phyloP scores from a whole-genome alignment of 2,329 filamentous ascomycete species.

The Cladosporium sp. region DNA sequence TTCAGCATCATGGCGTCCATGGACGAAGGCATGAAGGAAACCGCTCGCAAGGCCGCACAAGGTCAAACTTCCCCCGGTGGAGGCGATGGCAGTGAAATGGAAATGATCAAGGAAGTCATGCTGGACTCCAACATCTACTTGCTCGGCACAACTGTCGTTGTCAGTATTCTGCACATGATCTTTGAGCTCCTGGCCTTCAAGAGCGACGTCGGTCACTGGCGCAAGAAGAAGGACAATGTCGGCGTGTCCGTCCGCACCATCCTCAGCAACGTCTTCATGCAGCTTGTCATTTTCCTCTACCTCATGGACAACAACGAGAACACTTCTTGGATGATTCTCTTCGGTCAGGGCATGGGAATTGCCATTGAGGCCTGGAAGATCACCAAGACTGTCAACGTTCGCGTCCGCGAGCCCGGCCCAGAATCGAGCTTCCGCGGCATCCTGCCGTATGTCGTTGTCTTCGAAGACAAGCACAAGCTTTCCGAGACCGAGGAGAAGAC shows the following conservation, averaged over 20 bases:
- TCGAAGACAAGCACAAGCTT: conserved; percentile 96
- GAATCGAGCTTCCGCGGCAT: conserved; percentile 55
- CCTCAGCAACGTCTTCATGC: conserved; percentile 96
- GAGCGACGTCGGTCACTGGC: conserved; percentile 94
- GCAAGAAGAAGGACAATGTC: conserved; percentile 99
- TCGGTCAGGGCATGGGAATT: conserved; percentile 82
- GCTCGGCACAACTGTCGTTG: conserved; percentile 75
- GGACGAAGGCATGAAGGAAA: conserved; percentile 82
- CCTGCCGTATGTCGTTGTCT: conserved; percentile 68
- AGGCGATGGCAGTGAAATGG: conserved; percentile 88
- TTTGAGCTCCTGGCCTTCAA: conserved; percentile 97
- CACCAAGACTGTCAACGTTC: conserved; percentile 88
- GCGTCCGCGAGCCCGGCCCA: conserved; percentile 63
- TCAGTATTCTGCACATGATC: conserved; percentile 85
- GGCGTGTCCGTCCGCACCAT: conserved; percentile 96
- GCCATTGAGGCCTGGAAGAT: conserved; percentile 86
- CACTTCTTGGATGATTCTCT: conserved; percentile 98
- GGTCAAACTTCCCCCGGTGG: conserved; percentile 68
- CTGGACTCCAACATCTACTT: conserved; percentile 92
- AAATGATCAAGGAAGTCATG: conserved; percentile 94
- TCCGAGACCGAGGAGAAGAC: conserved; percentile 96
- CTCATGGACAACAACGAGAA: conserved; percentile 95
- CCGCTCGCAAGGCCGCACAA: conserved; percentile 69
- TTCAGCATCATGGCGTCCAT: conserved; percentile 80
- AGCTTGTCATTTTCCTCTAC: conserved; percentile 91